Evolutionary conservation across 345 rosid genomes (phyloP).

Genomic region (Garcia nutans): DNA sequence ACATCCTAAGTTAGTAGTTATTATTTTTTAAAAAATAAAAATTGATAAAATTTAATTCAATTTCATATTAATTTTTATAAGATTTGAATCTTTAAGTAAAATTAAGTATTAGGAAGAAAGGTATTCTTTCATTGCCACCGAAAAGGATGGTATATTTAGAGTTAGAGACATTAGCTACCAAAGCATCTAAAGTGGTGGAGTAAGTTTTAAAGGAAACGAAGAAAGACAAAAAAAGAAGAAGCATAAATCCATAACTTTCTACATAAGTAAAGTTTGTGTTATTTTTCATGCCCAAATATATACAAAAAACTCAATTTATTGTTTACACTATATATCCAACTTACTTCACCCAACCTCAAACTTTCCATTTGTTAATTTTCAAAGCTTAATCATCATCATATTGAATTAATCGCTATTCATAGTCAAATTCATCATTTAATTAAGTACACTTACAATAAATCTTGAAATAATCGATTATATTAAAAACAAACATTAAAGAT

Average conservation of each 20-base stretch:
- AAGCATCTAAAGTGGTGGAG: background rate
- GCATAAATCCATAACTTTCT: constrained; percentile 11
- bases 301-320: background rate
- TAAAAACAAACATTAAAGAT: too few relatives aligned
- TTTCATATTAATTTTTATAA: too few relatives aligned
- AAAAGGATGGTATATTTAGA: background rate
- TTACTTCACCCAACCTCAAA: background rate
- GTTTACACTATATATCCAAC: too few relatives aligned
- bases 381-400: background rate
- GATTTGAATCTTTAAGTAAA: too few relatives aligned
- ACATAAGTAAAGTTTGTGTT: constrained; percentile 3
- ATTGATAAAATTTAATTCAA: too few relatives aligned
- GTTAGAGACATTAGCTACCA: background rate
- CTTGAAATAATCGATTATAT: too few relatives aligned
- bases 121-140: background rate
- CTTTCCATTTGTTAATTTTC: background rate
- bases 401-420: background rate
- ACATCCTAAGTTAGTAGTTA: too few relatives aligned
- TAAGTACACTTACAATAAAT: background rate
- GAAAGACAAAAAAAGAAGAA: background rate
- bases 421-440: background rate
- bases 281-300: background rate
- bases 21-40: too few relatives aligned
- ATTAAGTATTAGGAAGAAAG: background rate
- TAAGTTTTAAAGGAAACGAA: background rate